These are phyloP conservation scores for Vaccinium macrocarpon DNA, from an alignment of 148 eudicot genomes.

Conservation along the genomic window DNA sequence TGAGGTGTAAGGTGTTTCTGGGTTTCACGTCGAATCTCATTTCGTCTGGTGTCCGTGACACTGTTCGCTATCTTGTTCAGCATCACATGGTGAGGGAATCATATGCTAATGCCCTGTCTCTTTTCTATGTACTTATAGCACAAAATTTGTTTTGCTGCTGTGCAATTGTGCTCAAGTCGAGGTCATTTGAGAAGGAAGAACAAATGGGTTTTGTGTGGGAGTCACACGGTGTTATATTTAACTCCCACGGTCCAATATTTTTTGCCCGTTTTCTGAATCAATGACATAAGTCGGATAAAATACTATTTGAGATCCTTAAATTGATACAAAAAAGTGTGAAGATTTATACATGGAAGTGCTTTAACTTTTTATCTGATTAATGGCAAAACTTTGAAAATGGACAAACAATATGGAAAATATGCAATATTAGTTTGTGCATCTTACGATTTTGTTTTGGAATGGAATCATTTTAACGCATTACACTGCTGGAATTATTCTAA, in stretches of 20 bases:
- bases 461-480: background rate
- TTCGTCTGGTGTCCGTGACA: slow-evolving; percentile 90
- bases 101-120: background rate
- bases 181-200: background rate
- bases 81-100: slow-evolving; percentile 78
- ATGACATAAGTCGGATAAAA: background rate
- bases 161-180: background rate
- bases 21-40: slow-evolving; percentile 94
- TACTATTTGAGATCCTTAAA: background rate
- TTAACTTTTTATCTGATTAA: background rate
- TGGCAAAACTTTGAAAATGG: background rate
- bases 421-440: background rate
- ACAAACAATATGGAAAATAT: background rate
- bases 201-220: background rate
- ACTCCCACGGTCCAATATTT: background rate
- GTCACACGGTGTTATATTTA: background rate
- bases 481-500: background rate
- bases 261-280: background rate
- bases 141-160: background rate
- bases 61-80: slow-evolving; percentile 70
- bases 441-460: background rate
- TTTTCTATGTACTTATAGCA: background rate
- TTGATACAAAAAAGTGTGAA: background rate
- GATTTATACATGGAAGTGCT: background rate
- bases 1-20: slow-evolving; percentile 78